phyloP scores from a whole-genome alignment of 768 basidiomycete genomes.

The Suillus americanus region DNA sequence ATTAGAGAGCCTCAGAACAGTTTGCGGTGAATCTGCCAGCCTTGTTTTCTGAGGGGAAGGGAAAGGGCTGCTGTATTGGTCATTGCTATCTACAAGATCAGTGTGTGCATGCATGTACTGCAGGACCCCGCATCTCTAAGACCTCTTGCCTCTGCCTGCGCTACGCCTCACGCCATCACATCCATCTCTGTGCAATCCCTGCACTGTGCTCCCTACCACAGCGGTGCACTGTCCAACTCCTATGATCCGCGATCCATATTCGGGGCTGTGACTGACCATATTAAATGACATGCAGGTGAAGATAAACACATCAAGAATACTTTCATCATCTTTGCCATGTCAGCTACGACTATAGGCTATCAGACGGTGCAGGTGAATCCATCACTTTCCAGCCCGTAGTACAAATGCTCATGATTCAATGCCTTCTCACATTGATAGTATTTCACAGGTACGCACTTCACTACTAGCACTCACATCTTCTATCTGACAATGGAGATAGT shows the following conservation, averaged over 20 bases:
- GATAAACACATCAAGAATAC: background rate
- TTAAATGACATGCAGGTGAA: background rate
- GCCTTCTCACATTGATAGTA: background rate
- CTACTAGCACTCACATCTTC: background rate
- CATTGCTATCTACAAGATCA: too few relatives aligned
- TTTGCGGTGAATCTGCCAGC: too few relatives aligned
- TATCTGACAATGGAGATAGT: background rate
- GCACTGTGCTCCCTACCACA: too few relatives aligned
- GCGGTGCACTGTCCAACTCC: background rate
- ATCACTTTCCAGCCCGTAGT: background rate
- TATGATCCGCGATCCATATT: background rate
- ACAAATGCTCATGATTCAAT: background rate
- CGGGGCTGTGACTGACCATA: background rate
- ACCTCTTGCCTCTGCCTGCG: too few relatives aligned
- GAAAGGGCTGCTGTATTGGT: too few relatives aligned
- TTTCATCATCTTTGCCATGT: background rate
- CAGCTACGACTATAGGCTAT: background rate
- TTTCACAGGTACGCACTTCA: background rate
- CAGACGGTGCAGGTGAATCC: background rate
- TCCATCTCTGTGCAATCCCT: too few relatives aligned
- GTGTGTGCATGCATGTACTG: too few relatives aligned
- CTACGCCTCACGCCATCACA: too few relatives aligned
- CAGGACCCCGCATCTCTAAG: too few relatives aligned
- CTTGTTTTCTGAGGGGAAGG: too few relatives aligned
- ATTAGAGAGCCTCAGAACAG: background rate